Base-by-base conservation (phyloP, 805 yeast genomes). In the Zygoascus tannicola region DNA sequence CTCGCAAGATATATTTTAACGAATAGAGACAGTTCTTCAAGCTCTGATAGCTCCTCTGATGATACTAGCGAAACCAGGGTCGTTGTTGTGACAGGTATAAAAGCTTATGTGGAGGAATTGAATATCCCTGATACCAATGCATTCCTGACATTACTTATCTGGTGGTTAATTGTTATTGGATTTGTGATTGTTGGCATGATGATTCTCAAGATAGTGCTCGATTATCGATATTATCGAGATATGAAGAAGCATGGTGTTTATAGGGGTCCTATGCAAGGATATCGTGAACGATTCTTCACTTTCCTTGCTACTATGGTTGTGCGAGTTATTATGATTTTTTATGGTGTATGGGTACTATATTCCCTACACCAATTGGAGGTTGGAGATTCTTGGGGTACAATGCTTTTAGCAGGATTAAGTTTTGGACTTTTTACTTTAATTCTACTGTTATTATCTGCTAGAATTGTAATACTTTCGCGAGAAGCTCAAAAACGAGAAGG, bases 261-360 rank as follows among this genome's bases (percentile, higher is more conserved):
- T 19, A 23, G 12, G 7, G 47, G 34, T 7, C 33, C n/a, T 5
- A 35, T 32, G 18, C 38, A 39, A 18, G 22, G 44, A 12, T 43
- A 50, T 12, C 32, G 32, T 15, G n/a, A 8, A 3, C n/a, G 28
- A 14, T 22, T 32, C 8, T 28, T 14, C 22, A 21, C 22, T 15
- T 22, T 28, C 20, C 21, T 32, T 15, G 16, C 32, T 5, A 26
- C 56, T 5, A 57, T 59, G 16, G 28, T 60, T 15, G 52, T 60
- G 12, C 46, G 65, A 23, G 47, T 56, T 1, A 49, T 61, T 5
- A 36, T 59, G 26, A 50, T 61, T 8, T 46, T 61, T n/a, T 61
- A 61, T 40, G 64, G 65, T 4, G 54, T 58, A 15, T 61, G 64
- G 57, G 62, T 56, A 4, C 44, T 60, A 22, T 55, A 52, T 22